A percentile compares a stretch with the other conserved stretches of the same genome.
These are phyloP conservation scores for Eucalyptus fibrosa DNA, from an alignment of 345 rosid species.

Conservation along the genomic window DNA sequence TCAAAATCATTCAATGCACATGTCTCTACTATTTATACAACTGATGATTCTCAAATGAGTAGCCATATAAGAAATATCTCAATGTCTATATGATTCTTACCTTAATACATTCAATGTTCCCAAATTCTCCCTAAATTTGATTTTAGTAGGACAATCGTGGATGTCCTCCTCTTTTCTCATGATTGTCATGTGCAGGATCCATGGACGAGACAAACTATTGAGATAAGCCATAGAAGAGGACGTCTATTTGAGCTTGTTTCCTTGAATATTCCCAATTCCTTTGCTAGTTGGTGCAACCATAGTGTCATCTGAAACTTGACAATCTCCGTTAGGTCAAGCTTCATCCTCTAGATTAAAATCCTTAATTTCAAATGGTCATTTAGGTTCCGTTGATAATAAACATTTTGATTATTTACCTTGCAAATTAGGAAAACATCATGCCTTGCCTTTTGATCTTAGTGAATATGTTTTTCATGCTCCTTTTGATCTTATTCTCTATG, in stretches of 20 bases:
- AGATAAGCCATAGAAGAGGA: neutral
- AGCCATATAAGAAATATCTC: neutral
- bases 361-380: neutral
- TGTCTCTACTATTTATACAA: neutral
- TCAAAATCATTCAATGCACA: neutral
- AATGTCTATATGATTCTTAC: neutral
- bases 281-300: neutral
- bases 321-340: neutral
- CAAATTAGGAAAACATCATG: neutral
- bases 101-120: neutral
- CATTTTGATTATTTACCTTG: neutral
- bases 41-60: neutral
- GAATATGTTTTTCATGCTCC: neutral
- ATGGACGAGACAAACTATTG: neutral
- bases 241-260: neutral
- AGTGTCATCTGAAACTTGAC: neutral
- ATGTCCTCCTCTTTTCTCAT: neutral
- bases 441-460: neutral
- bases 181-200: neutral
- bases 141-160: neutral
- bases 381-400: neutral
- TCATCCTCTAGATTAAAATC: neutral
- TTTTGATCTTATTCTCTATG: neutral
- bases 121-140: neutral
- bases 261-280: neutral